Conservation (phyloP, 2,329 filamentous ascomycete species). For the Pseudogymnoascus sp. region DNA sequence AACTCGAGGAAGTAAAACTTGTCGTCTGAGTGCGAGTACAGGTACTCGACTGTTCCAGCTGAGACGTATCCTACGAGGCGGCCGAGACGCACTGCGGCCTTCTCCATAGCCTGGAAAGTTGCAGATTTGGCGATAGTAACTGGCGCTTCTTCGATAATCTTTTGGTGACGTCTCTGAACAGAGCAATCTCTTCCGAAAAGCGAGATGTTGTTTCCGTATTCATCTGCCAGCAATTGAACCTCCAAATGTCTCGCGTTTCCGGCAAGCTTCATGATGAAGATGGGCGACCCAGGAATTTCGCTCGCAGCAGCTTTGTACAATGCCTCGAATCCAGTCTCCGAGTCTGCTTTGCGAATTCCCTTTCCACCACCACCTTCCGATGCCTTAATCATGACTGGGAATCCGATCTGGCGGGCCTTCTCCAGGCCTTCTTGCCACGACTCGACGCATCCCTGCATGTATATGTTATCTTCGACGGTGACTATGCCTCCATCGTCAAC, state of each 20-base stretch:
- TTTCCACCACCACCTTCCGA: slow-evolving; percentile 98
- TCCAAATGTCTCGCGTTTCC: slow-evolving; percentile 95
- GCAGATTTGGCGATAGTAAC: slow-evolving; percentile 86
- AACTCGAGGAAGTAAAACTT: slow-evolving; percentile 99
- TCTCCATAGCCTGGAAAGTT: slow-evolving; percentile 95
- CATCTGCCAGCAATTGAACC: slow-evolving; percentile 93
- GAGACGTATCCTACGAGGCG: slow-evolving; percentile 96
- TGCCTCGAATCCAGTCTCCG: slow-evolving; percentile 73
- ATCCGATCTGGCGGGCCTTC: slow-evolving; percentile 84
- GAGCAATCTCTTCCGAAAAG: slow-evolving; percentile 98
- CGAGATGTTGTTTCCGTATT: slow-evolving; percentile 99
- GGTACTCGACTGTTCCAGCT: slow-evolving; percentile 95
- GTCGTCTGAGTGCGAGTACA: slow-evolving; percentile 96
- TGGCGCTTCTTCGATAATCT: slow-evolving; percentile 98
- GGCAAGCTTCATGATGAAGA: slow-evolving; percentile 99
- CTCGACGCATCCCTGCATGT: slow-evolving; percentile 83
- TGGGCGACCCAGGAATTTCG: slow-evolving; percentile 96
- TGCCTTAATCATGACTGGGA: slow-evolving; percentile 99
- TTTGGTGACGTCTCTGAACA: slow-evolving; percentile 95
- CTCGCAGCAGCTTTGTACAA: slow-evolving; percentile 94
- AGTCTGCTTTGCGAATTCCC: slow-evolving; percentile 91
- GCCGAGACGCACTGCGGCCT: slow-evolving; percentile 88
- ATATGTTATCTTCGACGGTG: slow-evolving; percentile 78
- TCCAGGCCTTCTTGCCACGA: slow-evolving; percentile 83
- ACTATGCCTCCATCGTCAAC: slow-evolving; percentile 81